A percentile compares a stretch with the other conserved stretches of the same genome.
These are phyloP conservation scores for Colletotrichum euphorbiae DNA, from an alignment of 2,329 filamentous ascomycete genomes.

Conservation along the genomic window DNA sequence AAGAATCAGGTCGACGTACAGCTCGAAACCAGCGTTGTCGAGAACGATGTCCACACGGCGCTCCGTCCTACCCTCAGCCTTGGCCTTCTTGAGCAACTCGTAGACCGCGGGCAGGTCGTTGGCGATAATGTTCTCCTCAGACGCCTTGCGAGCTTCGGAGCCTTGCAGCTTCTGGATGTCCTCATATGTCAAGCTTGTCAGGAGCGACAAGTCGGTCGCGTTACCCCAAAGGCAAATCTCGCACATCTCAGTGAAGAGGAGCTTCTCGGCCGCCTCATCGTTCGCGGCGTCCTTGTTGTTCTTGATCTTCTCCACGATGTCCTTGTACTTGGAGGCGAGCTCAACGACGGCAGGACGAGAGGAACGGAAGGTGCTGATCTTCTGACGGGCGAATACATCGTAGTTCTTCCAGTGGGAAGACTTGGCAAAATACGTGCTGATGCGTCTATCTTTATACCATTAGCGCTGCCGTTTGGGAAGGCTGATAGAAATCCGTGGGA, in stretches of 20 bases:
- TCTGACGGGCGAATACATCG: slow-evolving; percentile 90
- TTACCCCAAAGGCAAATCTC: slow-evolving; percentile 98
- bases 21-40: slow-evolving; percentile 96
- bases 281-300: slow-evolving; percentile 61
- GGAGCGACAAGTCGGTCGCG: slow-evolving; percentile 90
- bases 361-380: slow-evolving; percentile 91
- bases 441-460: slow-evolving; percentile 64
- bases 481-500: background rate
- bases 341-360: slow-evolving; percentile 89
- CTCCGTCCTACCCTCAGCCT: slow-evolving; percentile 72
- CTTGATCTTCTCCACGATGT: slow-evolving; percentile 76
- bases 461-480: slow-evolving; percentile 16
- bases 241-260: slow-evolving; percentile 91
- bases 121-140: slow-evolving; percentile 90
- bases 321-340: slow-evolving; percentile 81
- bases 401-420: slow-evolving; percentile 89
- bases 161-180: slow-evolving; percentile 98
- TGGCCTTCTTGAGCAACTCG: slow-evolving; percentile 72
- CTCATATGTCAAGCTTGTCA: slow-evolving; percentile 91
- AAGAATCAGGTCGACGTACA: slow-evolving; percentile 94
- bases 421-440: slow-evolving; percentile 80
- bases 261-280: slow-evolving; percentile 76
- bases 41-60: slow-evolving; percentile 92
- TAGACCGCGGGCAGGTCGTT: slow-evolving; percentile 86
- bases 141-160: slow-evolving; percentile 83